Conservation (phyloP, 495 filamentous ascomycete species). For the Bathelium albidoporum region DNA sequence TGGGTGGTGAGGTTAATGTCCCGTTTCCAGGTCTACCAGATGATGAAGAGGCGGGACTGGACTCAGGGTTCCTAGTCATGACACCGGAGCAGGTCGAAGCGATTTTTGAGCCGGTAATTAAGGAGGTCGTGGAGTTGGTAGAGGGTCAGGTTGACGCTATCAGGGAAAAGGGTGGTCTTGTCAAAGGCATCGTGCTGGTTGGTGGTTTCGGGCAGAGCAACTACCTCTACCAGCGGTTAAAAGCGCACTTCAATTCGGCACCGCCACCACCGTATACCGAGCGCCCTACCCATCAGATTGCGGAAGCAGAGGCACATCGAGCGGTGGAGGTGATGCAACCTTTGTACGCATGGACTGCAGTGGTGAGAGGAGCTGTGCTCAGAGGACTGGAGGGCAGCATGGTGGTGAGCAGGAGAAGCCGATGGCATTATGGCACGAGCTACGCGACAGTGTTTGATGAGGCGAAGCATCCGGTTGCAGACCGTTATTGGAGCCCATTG, state of each 20-base stretch:
- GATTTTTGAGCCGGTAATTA: conserved; percentile 42
- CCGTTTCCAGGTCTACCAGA: conserved; percentile 66
- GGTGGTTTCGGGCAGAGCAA: conserved; percentile 61
- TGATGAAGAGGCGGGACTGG: conserved; percentile 38
- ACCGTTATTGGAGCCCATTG: conserved; percentile 63
- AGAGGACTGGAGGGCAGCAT: conserved; percentile 61
- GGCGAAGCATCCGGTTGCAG: conserved; percentile 52
- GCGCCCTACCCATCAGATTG: conserved; percentile 46
- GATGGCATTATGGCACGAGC: conserved; percentile 69
- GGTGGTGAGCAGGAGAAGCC: conserved; percentile 53
- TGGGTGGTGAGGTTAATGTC: conserved; percentile 56
- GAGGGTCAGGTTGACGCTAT: conserved; percentile 45
- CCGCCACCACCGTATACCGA: conserved; percentile 58
- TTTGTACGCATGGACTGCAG: conserved; percentile 67
- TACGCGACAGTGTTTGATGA: conserved; percentile 69
- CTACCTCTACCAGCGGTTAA: conserved; percentile 51
- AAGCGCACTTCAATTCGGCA: conserved; percentile 52
- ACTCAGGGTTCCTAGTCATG: conserved; percentile 35
- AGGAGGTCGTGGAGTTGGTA: conserved; percentile 49
- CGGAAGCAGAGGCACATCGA: conserved; percentile 29
- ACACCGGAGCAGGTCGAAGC: conserved; percentile 34
- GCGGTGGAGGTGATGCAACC: conserved; percentile 50
- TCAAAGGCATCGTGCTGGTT: conserved; percentile 59
- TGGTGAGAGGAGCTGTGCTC: conserved; percentile 57
- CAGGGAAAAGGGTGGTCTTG: conserved; percentile 47